Percentiles rank a stretch among this genome's conserved stretches.
Conservation (phyloP, 768 basidiomycete genomes). For the Amanita rubescens region DNA sequence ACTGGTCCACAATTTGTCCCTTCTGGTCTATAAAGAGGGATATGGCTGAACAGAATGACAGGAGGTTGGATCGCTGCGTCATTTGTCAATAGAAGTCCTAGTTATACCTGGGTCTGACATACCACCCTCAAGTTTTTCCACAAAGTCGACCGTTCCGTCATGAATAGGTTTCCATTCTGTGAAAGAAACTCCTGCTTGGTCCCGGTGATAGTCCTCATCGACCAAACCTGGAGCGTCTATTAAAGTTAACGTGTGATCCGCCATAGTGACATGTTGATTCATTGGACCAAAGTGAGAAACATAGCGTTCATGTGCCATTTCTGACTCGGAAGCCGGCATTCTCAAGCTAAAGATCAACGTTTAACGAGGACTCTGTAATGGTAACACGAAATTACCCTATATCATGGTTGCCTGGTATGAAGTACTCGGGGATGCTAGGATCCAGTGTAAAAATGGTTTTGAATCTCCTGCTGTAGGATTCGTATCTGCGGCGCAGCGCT, state of each 20-base stretch:
- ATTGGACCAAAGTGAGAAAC: slow-evolving; percentile 68
- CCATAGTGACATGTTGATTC: slow-evolving; percentile 55
- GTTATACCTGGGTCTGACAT: background rate
- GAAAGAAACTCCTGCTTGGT: slow-evolving; percentile 30
- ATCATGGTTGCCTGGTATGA: slow-evolving; percentile 90
- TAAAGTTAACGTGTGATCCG: slow-evolving; percentile 66
- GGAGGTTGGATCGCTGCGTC: slow-evolving; percentile 26
- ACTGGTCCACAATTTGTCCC: slow-evolving; percentile 65
- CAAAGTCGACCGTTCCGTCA: slow-evolving; percentile 48
- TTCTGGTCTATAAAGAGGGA: slow-evolving; percentile 76
- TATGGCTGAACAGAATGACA: slow-evolving; percentile 75
- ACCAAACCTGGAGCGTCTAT: slow-evolving; percentile 68
- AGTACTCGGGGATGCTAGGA: slow-evolving; percentile 47
- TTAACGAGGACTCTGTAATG: slow-evolving; percentile 20
- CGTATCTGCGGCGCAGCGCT: slow-evolving; percentile 48
- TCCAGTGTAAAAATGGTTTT: slow-evolving; percentile 55
- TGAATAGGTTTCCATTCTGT: slow-evolving; percentile 40
- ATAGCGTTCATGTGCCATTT: slow-evolving; percentile 49
- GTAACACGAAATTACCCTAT: slow-evolving; percentile 43
- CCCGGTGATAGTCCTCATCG: slow-evolving; percentile 61
- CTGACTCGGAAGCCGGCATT: slow-evolving; percentile 34
- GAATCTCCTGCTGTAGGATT: slow-evolving; percentile 61
- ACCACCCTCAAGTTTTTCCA: slow-evolving; percentile 36
- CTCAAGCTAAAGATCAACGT: slow-evolving; percentile 35
- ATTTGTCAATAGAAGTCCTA: background rate